Evolutionary conservation across 2,329 filamentous ascomycete species (phyloP), one percentile per base, ranked within the genome.

Genomic region (Rhynchosporium graminicola): DNA sequence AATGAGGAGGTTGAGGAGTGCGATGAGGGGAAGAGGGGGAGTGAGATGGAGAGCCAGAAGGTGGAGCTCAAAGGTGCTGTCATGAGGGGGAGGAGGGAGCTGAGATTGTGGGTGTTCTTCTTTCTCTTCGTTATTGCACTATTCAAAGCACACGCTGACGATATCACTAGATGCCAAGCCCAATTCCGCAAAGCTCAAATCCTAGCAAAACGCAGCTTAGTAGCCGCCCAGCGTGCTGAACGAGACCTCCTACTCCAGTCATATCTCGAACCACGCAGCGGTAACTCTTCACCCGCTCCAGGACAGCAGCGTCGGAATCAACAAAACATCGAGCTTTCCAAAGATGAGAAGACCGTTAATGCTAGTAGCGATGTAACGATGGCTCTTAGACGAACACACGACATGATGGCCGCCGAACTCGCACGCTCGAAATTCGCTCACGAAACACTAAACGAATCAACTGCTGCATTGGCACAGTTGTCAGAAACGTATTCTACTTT

Each of bases 391-490:
- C 83, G 92, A 64, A 96, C 94, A 5, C 93, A 98, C 76, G 86
- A 90, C 65, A 83, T 96, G 71, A 93, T 98, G 80, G 87, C 91
- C 67, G 82, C 86, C 4, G 93, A 97, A 79, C 84, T 99, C 7
- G 86, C 88, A 52, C 88, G 92, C 63, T 96, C 91, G 68, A 88
- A 91, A 71, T 98, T 96, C 74, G 94, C 94, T 20, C 89, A 95
- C 70, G 89, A 96, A 75, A 96, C 92, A 1, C 82, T 99, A 70
- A 87, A 88, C 65, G 88, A 95, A 78, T 93, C 89, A 1, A 94
- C 91, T 6, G 88, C 87, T 9, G 92, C 93, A 10, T 83, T 99
- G n/a, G 83, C 84, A 59, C 86, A 91, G 66, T 83, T 99, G 0
- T 86, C 89, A 3, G 89, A 96, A 70, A 89, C 86, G 43, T 99